phyloP scores from a whole-genome alignment of 495 filamentous ascomycete species.

The Xylaria longipes region DNA sequence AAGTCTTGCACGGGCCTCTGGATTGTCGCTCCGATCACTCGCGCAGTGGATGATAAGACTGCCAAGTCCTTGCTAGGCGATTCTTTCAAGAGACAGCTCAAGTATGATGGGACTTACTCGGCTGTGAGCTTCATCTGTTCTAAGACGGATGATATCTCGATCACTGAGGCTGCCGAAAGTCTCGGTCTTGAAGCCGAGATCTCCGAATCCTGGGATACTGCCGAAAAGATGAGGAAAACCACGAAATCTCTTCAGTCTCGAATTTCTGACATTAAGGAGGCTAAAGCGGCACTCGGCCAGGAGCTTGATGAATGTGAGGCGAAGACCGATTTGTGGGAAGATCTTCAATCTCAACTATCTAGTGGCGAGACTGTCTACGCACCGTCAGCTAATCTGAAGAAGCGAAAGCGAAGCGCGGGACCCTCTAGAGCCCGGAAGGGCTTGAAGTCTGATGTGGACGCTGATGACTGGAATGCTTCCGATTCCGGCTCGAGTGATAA shows the following conservation, averaged over 20 bases:
- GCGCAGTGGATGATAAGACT: slow-evolving; percentile 70
- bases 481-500: slow-evolving; percentile 37
- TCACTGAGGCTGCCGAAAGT: slow-evolving; percentile 41
- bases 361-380: slow-evolving; percentile 58
- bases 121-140: slow-evolving; percentile 70
- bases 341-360: slow-evolving; percentile 48
- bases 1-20: slow-evolving; percentile 61
- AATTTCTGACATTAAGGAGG: slow-evolving; percentile 13
- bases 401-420: slow-evolving; percentile 36
- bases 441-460: slow-evolving; percentile 27
- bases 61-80: slow-evolving; percentile 66
- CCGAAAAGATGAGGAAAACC: slow-evolving; percentile 22
- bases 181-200: slow-evolving; percentile 56
- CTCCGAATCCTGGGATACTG: slow-evolving; percentile 28
- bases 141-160: slow-evolving; percentile 71
- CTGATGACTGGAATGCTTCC: slow-evolving; percentile 29
- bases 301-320: slow-evolving; percentile 48
- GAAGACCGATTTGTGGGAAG: slow-evolving; percentile 53
- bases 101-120: slow-evolving; percentile 65
- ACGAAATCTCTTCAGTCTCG: slow-evolving; percentile 51
- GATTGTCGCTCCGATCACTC: slow-evolving; percentile 70
- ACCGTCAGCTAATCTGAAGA: slow-evolving; percentile 46
- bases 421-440: slow-evolving; percentile 33
- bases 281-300: slow-evolving; percentile 26
- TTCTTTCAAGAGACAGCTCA: slow-evolving; percentile 67